A percentile compares a stretch with the other conserved stretches of the same genome.
phyloP scores from a whole-genome alignment of 2,329 filamentous ascomycete genomes.

The Trichophyton verrucosum region DNA sequence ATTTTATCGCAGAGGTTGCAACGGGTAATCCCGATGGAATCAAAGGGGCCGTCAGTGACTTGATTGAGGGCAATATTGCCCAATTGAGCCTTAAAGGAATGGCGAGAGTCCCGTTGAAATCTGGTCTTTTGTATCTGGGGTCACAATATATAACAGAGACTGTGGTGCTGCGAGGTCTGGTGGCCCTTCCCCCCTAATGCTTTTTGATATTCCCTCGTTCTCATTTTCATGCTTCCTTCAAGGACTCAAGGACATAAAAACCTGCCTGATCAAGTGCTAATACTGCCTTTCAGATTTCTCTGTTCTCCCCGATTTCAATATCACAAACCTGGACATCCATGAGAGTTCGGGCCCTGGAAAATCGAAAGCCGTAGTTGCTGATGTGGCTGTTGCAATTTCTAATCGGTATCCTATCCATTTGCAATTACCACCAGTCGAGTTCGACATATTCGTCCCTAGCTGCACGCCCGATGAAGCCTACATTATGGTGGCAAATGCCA shows the following conservation, averaged over 20 bases:
- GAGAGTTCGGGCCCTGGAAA: slow-evolving; percentile 49
- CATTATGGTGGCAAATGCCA: slow-evolving; percentile 67
- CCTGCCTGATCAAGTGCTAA: not conserved
- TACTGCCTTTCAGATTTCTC: slow-evolving; percentile 48
- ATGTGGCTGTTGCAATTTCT: slow-evolving; percentile 58
- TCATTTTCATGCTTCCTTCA: not conserved
- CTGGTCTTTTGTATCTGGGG: slow-evolving; percentile 68
- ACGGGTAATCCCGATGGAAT: slow-evolving; percentile 68
- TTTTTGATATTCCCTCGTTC: slow-evolving; percentile 18
- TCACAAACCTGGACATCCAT: slow-evolving; percentile 65
- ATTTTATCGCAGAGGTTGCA: slow-evolving; percentile 63
- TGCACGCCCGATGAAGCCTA: slow-evolving; percentile 59
- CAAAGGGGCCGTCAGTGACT: slow-evolving; percentile 72
- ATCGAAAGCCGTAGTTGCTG: slow-evolving; percentile 60
- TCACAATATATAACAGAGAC: slow-evolving; percentile 63
- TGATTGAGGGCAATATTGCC: slow-evolving; percentile 65
- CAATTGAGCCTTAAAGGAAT: slow-evolving; percentile 60
- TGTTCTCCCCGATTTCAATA: slow-evolving; percentile 65
- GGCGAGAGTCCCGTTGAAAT: slow-evolving; percentile 60
- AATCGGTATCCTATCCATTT: slow-evolving; percentile 72
- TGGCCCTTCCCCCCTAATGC: not conserved
- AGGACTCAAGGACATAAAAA: not conserved
- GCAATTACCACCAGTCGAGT: slow-evolving; percentile 64
- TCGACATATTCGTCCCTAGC: slow-evolving; percentile 73
- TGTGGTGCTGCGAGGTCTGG: slow-evolving; percentile 66